These are phyloP conservation scores for Verticillium tricorpus DNA, from an alignment of 2,329 filamentous ascomycete species.

Conservation along the genomic window DNA sequence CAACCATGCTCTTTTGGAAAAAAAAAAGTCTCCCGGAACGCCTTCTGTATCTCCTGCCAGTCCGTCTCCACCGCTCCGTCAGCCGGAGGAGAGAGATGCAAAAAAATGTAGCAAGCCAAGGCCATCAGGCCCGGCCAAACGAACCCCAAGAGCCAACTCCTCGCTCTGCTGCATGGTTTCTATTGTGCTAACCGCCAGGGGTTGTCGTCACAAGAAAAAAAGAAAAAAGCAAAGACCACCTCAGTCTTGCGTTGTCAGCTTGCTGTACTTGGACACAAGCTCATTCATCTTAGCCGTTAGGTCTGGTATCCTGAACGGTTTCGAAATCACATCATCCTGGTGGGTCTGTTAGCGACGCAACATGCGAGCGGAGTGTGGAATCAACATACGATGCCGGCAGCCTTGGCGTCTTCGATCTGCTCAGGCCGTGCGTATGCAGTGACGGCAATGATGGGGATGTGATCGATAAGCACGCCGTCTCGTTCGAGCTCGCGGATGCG, in stretches of 20 bases:
- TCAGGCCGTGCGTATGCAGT: conserved; percentile 74
- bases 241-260: conserved; percentile 15
- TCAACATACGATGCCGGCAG: conserved; percentile 64
- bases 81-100: neutral
- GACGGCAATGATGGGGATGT: conserved; percentile 78
- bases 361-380: conserved; percentile 1
- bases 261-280: conserved; percentile 38
- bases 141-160: neutral
- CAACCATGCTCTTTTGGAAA: neutral
- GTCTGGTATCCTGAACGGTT: conserved; percentile 74
- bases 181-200: neutral
- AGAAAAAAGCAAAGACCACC: neutral
- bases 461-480: conserved; percentile 54
- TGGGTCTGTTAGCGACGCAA: neutral
- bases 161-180: neutral
- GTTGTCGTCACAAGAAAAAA: neutral
- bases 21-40: neutral
- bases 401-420: conserved; percentile 67
- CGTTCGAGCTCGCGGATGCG: conserved; percentile 65
- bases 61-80: neutral
- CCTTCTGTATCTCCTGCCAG: neutral
- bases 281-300: conserved; percentile 63
- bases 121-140: neutral
- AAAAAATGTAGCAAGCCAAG: neutral
- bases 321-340: conserved; percentile 70